Evolutionary conservation across 169 alveolate genomes (phyloP).

Genomic region (Hepatocystis sp.): DNA sequence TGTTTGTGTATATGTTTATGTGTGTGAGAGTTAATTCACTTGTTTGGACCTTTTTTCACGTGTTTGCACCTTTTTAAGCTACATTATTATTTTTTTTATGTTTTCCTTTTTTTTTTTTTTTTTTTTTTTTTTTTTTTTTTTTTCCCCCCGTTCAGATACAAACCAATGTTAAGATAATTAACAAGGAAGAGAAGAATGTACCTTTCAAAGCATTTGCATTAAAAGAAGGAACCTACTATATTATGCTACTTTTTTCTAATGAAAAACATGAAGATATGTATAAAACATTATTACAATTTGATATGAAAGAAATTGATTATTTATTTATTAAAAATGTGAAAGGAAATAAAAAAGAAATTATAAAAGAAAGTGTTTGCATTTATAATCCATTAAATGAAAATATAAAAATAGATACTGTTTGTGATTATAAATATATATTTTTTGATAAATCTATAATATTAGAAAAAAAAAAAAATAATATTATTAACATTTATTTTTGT

Average conservation of each 20-base stretch:
- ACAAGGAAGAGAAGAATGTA: slow-evolving; percentile 36
- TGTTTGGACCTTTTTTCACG: too few species aligned
- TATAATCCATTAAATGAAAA: slow-evolving; percentile 67
- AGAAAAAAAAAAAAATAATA: slow-evolving; percentile 49
- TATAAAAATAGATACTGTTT: slow-evolving; percentile 43
- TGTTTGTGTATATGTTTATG: neutral
- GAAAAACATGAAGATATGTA: slow-evolving; percentile 68
- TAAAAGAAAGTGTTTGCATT: slow-evolving; percentile 39
- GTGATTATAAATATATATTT: slow-evolving; percentile 56
- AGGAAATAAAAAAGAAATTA: slow-evolving; percentile 43
- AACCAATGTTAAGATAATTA: slow-evolving; percentile 11
- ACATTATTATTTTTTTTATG: too few species aligned
- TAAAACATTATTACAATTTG: slow-evolving; percentile 62
- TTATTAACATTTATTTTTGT: slow-evolving; percentile 45
- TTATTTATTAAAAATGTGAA: slow-evolving; percentile 29
- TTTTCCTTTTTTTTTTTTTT: too few species aligned
- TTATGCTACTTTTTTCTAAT: slow-evolving; percentile 43
- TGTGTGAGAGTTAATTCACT: neutral
- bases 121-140: neutral
- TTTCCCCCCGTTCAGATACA: slow-evolving; percentile 15
- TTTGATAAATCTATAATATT: slow-evolving; percentile 44
- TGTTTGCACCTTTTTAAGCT: too few species aligned
- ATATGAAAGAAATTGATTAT: slow-evolving; percentile 27
- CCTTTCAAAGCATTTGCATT: slow-evolving; percentile 38
- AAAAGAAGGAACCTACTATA: slow-evolving; percentile 46